phyloP scores from a whole-genome alignment of 805 yeast species.

The Metschnikowia amazonensis region DNA sequence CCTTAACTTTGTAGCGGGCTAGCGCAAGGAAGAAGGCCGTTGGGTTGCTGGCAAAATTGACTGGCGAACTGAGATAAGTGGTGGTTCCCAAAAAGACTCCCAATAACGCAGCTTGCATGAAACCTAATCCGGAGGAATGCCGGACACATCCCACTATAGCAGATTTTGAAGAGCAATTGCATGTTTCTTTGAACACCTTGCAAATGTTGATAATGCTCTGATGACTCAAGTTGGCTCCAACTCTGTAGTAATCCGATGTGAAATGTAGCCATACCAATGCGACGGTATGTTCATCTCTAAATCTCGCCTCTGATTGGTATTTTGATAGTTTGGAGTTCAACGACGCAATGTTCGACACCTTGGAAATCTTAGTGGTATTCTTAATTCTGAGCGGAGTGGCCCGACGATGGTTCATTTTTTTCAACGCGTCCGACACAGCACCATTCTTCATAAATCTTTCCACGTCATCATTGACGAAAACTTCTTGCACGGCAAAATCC shows the following conservation, averaged over 20 bases:
- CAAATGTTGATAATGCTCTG: slow-evolving; percentile 69
- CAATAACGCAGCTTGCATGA: slow-evolving; percentile 74
- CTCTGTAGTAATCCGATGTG: slow-evolving; percentile 67
- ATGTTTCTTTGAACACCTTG: slow-evolving; percentile 86
- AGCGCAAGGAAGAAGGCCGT: slow-evolving; percentile 63
- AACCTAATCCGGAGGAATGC: slow-evolving; percentile 82
- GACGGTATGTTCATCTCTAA: slow-evolving; percentile 40
- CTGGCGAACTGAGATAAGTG: slow-evolving; percentile 74
- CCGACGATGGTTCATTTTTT: slow-evolving; percentile 38
- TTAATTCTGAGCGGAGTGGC: slow-evolving; percentile 49
- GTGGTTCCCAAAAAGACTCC: slow-evolving; percentile 87
- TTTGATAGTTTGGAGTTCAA: slow-evolving; percentile 43
- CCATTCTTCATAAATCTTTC: slow-evolving; percentile 68
- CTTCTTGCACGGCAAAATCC: slow-evolving; percentile 65
- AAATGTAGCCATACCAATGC: slow-evolving; percentile 66
- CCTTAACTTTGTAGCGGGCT: slow-evolving; percentile 77
- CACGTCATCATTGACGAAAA: slow-evolving; percentile 75
- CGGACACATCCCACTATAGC: slow-evolving; percentile 85
- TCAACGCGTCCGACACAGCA: slow-evolving; percentile 56
- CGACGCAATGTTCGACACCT: slow-evolving; percentile 35
- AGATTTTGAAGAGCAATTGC: slow-evolving; percentile 67
- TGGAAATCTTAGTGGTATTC: slow-evolving; percentile 60
- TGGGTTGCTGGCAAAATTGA: slow-evolving; percentile 74
- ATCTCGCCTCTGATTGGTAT: slow-evolving; percentile 38
- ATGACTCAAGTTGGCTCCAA: slow-evolving; percentile 58